phyloP scores from a whole-genome alignment of 2,329 filamentous ascomycete species.

The Fusarium chaquense region DNA sequence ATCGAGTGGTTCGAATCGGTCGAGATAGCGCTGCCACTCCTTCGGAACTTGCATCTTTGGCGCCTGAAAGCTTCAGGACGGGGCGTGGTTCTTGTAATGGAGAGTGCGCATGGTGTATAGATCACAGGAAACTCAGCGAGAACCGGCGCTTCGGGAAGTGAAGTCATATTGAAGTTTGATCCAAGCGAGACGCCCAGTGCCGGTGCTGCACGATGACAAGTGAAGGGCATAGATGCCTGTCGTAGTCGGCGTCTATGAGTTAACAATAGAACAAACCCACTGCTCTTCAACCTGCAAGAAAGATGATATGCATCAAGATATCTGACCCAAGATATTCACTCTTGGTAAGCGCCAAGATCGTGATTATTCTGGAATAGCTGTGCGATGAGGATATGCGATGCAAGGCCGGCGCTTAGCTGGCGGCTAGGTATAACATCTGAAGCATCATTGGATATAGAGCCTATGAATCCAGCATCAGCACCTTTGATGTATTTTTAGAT shows the following conservation, averaged over 20 bases:
- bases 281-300: constrained; percentile 16
- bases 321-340: constrained; percentile 32
- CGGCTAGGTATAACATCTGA: constrained; percentile 34
- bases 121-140: constrained; percentile 34
- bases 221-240: constrained; percentile 16
- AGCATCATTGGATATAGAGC: constrained; percentile 29
- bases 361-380: constrained; percentile 34
- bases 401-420: constrained; percentile 44
- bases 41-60: constrained; percentile 28
- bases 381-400: constrained; percentile 28
- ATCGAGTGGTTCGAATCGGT: constrained; percentile 33
- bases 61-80: constrained; percentile 21
- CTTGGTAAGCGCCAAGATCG: constrained; percentile 29
- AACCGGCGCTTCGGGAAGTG: constrained; percentile 22
- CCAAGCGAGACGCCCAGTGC: constrained; percentile 40
- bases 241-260: constrained; percentile 31
- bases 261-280: constrained; percentile 13
- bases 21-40: constrained; percentile 33
- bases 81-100: constrained; percentile 21
- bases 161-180: constrained; percentile 9
- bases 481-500: constrained; percentile 34
- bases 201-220: constrained; percentile 25
- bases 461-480: constrained; percentile 8
- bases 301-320: constrained; percentile 29
- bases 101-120: constrained; percentile 27